Conservation (phyloP, 2,329 filamentous ascomycete species). For the Tolypocladium sp. region DNA sequence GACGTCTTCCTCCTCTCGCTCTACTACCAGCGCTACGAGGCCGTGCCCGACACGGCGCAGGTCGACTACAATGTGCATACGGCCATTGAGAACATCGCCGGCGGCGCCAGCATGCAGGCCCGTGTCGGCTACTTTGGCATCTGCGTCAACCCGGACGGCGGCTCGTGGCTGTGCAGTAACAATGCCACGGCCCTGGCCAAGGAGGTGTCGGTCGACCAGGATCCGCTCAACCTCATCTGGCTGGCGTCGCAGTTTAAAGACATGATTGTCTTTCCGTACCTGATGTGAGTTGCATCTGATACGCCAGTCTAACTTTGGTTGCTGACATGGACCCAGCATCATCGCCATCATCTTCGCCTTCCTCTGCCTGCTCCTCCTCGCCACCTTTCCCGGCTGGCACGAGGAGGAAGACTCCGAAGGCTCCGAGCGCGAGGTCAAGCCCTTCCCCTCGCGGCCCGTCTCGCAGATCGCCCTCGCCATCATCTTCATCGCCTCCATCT, state of each 20-base stretch:
- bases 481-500: constrained; percentile 71
- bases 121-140: constrained; percentile 97
- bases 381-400: constrained; percentile 96
- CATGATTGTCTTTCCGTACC: constrained; percentile 94
- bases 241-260: constrained; percentile 95
- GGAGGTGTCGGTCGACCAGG: constrained; percentile 81
- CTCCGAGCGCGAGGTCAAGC: constrained; percentile 83
- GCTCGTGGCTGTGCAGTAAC: constrained; percentile 90
- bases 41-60: constrained; percentile 74
- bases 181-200: constrained; percentile 91
- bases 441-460: constrained; percentile 85
- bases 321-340: constrained; percentile 48
- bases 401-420: constrained; percentile 76
- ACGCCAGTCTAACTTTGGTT: not conserved
- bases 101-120: constrained; percentile 73
- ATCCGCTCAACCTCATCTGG: constrained; percentile 96
- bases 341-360: constrained; percentile 97
- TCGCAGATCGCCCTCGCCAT: constrained; percentile 89
- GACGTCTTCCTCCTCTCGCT: constrained; percentile 97
- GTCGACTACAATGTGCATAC: constrained; percentile 81
- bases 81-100: constrained; percentile 85
- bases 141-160: constrained; percentile 85
- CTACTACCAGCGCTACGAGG: constrained; percentile 84
- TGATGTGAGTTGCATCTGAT: constrained; percentile 57
- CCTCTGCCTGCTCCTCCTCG: constrained; percentile 86